Evolutionary conservation across 176 grass and related monocot genomes (phyloP).

Genomic region (Poa pratensis): DNA sequence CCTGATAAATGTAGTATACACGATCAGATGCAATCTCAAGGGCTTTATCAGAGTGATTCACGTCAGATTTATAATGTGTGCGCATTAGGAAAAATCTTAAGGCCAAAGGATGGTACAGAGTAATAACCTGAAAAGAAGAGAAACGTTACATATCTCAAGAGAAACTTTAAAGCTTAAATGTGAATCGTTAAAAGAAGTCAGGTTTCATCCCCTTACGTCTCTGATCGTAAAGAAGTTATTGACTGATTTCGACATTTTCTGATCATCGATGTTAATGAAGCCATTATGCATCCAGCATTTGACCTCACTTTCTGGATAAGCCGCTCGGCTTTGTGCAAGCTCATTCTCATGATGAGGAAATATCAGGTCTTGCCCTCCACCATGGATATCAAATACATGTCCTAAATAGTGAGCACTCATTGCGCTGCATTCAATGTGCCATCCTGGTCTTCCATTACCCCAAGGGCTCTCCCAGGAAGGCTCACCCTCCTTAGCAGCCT

Average conservation of each 20-base stretch:
- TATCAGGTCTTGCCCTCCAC: conserved; percentile 76
- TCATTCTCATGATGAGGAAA: conserved; percentile 92
- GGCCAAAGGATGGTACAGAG: conserved; percentile 86
- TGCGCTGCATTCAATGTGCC: conserved; percentile 90
- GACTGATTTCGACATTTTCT: conserved; percentile 83
- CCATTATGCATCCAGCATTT: conserved; percentile 77
- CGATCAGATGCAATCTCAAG: conserved; percentile 76
- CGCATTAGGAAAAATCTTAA: conserved; percentile 96
- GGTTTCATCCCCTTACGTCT: conserved; percentile 61
- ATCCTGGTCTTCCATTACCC: conserved; percentile 78
- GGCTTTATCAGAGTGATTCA: conserved; percentile 79
- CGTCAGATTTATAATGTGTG: conserved; percentile 89
- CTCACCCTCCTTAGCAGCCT: conserved; percentile 66
- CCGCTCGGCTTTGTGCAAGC: conserved; percentile 65
- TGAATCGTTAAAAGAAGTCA: conserved; percentile 7
- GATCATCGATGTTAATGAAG: conserved; percentile 69
- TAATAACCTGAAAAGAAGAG: conserved; percentile 64
- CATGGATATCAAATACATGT: conserved; percentile 77
- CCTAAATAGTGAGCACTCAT: conserved; percentile 75
- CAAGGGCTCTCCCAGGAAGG: conserved; percentile 79
- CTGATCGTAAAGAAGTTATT: conserved; percentile 92
- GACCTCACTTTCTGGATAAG: conserved; percentile 59
- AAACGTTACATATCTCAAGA: not conserved
- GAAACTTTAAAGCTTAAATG: not conserved
- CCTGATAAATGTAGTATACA: conserved; percentile 94